phyloP scores from a whole-genome alignment of 345 rosid genomes.

The Erodium maritimum region DNA sequence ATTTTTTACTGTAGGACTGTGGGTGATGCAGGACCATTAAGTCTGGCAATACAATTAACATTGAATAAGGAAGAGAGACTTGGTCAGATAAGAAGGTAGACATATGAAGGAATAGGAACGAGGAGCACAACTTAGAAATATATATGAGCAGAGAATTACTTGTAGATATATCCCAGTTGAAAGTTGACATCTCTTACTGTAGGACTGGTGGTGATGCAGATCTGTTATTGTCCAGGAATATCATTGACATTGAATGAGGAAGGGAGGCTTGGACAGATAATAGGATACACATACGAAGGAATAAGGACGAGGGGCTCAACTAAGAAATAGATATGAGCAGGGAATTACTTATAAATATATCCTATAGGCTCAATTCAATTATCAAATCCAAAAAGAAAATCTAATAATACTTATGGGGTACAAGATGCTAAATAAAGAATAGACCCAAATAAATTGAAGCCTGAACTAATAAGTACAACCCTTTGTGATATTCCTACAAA shows the following conservation, averaged over 20 bases:
- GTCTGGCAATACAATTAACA: background rate
- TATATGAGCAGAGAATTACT: too few relatives aligned
- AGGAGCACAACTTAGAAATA: too few relatives aligned
- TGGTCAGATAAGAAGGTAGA: background rate
- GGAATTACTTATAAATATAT: background rate
- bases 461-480: background rate
- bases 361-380: background rate
- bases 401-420: background rate
- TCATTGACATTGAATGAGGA: too few relatives aligned
- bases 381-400: background rate
- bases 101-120: too few relatives aligned
- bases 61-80: background rate
- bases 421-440: background rate
- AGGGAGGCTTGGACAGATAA: too few relatives aligned
- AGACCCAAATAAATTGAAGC: background rate
- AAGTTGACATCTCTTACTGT: too few relatives aligned
- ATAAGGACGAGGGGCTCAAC: too few relatives aligned
- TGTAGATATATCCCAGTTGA: too few relatives aligned
- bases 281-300: too few relatives aligned
- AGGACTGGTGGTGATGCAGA: too few relatives aligned
- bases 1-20: background rate
- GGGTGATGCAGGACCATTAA: too few relatives aligned
- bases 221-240: too few relatives aligned
- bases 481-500: background rate
- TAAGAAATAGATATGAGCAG: background rate